Evolutionary conservation across 1,139 yeast species (phyloP).

Genomic region (Candida smagusa): DNA sequence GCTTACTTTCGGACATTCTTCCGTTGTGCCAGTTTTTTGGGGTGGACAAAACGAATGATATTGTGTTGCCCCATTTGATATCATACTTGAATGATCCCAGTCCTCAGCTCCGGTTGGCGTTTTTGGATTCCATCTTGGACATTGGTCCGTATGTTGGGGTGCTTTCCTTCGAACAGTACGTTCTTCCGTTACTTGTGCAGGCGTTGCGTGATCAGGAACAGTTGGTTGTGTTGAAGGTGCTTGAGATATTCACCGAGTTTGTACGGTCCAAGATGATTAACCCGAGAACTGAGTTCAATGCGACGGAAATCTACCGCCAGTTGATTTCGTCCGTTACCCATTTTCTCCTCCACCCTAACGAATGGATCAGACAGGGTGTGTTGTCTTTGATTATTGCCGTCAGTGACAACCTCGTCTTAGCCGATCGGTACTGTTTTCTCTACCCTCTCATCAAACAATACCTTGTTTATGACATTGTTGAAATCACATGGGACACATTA

Average conservation of each 20-base stretch:
- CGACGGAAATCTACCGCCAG: constrained; percentile 39
- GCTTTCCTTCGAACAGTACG: constrained; percentile 79
- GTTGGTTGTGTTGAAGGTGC: constrained; percentile 70
- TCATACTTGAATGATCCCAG: constrained; percentile 85
- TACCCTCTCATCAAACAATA: constrained; percentile 80
- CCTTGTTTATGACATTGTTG: constrained; percentile 71
- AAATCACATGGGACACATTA: constrained; percentile 61
- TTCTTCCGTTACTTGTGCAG: constrained; percentile 79
- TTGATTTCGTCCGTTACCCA: constrained; percentile 28
- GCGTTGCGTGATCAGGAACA: constrained; percentile 83
- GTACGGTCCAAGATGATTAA: constrained; percentile 33
- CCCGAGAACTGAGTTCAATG: constrained; percentile 38
- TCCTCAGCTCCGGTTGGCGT: constrained; percentile 62
- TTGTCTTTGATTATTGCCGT: constrained; percentile 60
- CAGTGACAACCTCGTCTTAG: constrained; percentile 60
- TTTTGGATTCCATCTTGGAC: constrained; percentile 73
- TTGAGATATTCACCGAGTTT: constrained; percentile 55
- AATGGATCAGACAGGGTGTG: constrained; percentile 75
- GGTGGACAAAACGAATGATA: constrained; percentile 80
- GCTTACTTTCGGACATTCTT: constrained; percentile 64
- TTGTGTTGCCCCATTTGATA: constrained; percentile 83
- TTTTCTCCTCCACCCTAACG: constrained; percentile 75
- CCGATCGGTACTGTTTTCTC: constrained; percentile 79
- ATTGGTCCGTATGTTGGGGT: constrained; percentile 81
- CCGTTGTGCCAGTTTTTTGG: constrained; percentile 84